A percentile compares a stretch with the other conserved stretches of the same genome.
These are phyloP conservation scores for Verbena officinalis DNA, from an alignment of 257 asterid genomes.

Conservation along the genomic window DNA sequence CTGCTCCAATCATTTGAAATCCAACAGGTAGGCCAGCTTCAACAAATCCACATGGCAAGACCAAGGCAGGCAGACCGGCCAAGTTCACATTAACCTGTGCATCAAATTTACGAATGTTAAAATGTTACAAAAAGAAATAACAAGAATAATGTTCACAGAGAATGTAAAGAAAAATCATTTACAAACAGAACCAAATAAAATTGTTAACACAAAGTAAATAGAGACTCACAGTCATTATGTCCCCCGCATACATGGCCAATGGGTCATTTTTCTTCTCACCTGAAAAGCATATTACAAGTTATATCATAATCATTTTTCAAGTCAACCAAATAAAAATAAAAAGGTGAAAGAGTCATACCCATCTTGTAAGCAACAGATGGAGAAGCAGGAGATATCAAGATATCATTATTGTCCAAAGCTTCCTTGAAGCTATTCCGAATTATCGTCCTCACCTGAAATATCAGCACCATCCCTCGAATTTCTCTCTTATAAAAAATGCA, in stretches of 20 bases:
- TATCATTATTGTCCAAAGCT: conserved; percentile 76
- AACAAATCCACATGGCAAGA: conserved; percentile 91
- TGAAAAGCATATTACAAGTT: conserved; percentile 41
- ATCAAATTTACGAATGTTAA: conserved; percentile 7
- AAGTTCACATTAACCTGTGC: conserved; percentile 91
- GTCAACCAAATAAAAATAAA: conserved; percentile 22
- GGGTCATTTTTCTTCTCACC: conserved; percentile 99
- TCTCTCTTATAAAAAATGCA: conserved; percentile 7
- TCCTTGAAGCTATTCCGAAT: conserved; percentile 75
- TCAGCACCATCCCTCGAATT: conserved; percentile 24
- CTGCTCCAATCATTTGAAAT: conserved; percentile 91
- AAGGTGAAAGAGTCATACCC: conserved; percentile 46
- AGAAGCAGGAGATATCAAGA: conserved; percentile 93
- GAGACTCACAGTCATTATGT: conserved; percentile 90
- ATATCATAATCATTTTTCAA: conserved; percentile 6
- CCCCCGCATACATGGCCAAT: conserved; percentile 99
- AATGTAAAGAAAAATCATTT: background rate
- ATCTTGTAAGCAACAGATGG: conserved; percentile 92
- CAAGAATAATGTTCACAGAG: too few species aligned
- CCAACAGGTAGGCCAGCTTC: conserved; percentile 76
- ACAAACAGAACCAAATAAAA: background rate
- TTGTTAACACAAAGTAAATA: background rate
- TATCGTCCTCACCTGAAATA: conserved; percentile 79
- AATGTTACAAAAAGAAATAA: background rate
- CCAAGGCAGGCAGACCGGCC: conserved; percentile 99